Evolutionary conservation across 2,329 filamentous ascomycete genomes (phyloP).

Genomic region (Exophiala viscosa): DNA sequence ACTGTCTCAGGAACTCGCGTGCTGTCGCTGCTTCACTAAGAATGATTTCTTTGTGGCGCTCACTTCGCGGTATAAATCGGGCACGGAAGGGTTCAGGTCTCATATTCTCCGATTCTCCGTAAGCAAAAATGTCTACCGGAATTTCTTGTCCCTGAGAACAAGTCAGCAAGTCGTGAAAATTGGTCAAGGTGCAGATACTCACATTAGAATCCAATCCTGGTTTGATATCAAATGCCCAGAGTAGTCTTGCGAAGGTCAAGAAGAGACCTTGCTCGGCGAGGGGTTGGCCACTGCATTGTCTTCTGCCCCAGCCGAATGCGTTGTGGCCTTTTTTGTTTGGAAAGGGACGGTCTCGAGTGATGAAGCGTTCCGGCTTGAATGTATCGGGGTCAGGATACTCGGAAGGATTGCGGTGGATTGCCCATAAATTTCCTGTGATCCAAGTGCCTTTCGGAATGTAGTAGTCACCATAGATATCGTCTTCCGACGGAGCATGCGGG

Average conservation of each 20-base stretch:
- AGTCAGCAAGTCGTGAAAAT: not conserved
- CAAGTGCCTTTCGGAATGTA: constrained; percentile 46
- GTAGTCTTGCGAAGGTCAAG: constrained; percentile 54
- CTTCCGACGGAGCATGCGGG: constrained; percentile 38
- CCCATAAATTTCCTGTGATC: constrained; percentile 24
- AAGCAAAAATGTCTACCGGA: constrained; percentile 17
- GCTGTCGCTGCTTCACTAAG: constrained; percentile 1
- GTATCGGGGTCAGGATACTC: constrained; percentile 38
- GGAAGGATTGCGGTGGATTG: constrained; percentile 34
- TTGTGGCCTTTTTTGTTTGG: constrained; percentile 51
- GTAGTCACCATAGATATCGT: constrained; percentile 50
- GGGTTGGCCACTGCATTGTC: constrained; percentile 53
- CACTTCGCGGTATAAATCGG: constrained; percentile 10
- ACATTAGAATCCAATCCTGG: constrained; percentile 36
- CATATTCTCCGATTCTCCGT: constrained; percentile 17
- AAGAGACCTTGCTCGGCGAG: constrained; percentile 60
- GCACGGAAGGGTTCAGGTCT: constrained; percentile 19
- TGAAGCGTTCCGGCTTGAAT: constrained; percentile 45
- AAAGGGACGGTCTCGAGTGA: constrained; percentile 39
- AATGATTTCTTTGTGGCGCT: not conserved
- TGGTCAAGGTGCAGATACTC: not conserved
- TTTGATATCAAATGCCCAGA: constrained; percentile 57
- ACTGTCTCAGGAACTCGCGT: constrained; percentile 5
- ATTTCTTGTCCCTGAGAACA: constrained; percentile 9
- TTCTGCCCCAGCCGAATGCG: constrained; percentile 56